Evolutionary conservation across 495 filamentous ascomycete genomes (phyloP).

Genomic region (Poronia punctata): DNA sequence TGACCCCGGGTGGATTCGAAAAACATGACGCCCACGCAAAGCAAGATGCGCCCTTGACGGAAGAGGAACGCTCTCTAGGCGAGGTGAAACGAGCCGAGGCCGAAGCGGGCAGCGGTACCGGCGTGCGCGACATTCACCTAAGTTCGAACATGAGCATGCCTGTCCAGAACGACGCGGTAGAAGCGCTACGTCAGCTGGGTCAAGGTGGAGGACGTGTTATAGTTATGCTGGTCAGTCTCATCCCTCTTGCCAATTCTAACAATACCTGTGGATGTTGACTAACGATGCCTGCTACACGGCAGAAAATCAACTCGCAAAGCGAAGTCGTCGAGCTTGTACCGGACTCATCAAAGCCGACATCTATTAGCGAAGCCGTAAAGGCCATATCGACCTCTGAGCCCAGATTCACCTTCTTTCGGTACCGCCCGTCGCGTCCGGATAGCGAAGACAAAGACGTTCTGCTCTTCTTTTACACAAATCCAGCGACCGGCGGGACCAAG

Average conservation of each 20-base stretch:
- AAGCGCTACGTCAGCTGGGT: slow-evolving; percentile 53
- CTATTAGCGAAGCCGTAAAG: slow-evolving; percentile 43
- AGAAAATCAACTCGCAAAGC: slow-evolving; percentile 67
- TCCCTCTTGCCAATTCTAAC: not conserved
- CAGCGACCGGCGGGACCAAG: slow-evolving; percentile 50
- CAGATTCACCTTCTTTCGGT: slow-evolving; percentile 85
- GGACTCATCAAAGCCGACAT: slow-evolving; percentile 38
- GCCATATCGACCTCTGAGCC: slow-evolving; percentile 77
- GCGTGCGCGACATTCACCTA: slow-evolving; percentile 50
- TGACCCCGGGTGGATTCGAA: slow-evolving; percentile 65
- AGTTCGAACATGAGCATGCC: slow-evolving; percentile 57
- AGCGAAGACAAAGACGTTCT: slow-evolving; percentile 55
- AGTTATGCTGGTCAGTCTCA: slow-evolving; percentile 71
- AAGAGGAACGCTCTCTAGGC: slow-evolving; percentile 75
- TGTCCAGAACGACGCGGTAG: slow-evolving; percentile 60
- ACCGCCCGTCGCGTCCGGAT: slow-evolving; percentile 39
- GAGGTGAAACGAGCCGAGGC: slow-evolving; percentile 76
- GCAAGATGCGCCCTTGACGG: slow-evolving; percentile 73
- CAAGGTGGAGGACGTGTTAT: slow-evolving; percentile 47
- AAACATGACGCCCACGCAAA: slow-evolving; percentile 62
- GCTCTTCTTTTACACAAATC: slow-evolving; percentile 93
- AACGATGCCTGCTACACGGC: not conserved
- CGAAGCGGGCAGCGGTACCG: slow-evolving; percentile 66
- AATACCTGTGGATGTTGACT: not conserved
- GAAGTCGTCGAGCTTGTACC: slow-evolving; percentile 74